A percentile compares a stretch with the other conserved stretches of the same genome.
phyloP scores from a whole-genome alignment of 257 asterid species.

The Solanum lycopersicoides region DNA sequence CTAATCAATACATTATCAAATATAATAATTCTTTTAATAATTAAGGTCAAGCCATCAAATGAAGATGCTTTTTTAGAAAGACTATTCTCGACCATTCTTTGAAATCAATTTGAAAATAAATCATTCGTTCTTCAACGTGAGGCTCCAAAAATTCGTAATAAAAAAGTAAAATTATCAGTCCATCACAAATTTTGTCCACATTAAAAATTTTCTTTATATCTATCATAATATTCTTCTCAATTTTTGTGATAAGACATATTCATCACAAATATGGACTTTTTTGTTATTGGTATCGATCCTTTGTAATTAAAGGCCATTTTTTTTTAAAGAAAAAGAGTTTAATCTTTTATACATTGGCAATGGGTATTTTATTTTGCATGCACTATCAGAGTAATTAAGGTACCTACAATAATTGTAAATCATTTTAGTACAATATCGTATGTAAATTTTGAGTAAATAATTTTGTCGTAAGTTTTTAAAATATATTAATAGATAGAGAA shows the following conservation, averaged over 20 bases:
- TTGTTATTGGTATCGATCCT: background rate
- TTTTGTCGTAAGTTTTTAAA: too few species aligned
- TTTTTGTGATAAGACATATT: background rate
- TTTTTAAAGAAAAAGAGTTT: too few species aligned
- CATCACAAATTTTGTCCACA: background rate
- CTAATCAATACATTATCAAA: background rate
- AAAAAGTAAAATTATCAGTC: background rate
- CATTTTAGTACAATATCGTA: background rate
- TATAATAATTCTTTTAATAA: background rate
- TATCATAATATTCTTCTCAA: background rate
- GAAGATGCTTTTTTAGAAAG: background rate
- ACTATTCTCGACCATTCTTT: background rate
- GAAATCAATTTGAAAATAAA: background rate
- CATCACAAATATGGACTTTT: background rate
- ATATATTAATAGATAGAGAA: background rate
- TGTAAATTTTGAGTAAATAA: background rate
- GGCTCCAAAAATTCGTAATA: background rate
- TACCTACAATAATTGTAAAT: background rate
- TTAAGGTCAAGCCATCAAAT: background rate
- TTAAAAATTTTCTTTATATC: background rate
- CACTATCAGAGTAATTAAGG: background rate
- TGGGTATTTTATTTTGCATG: background rate
- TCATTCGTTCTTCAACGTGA: background rate
- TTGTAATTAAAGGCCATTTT: background rate
- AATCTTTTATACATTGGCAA: background rate